Percentiles rank a stretch among this genome's conserved stretches.
These are phyloP conservation scores for Phoma herbarum DNA, from an alignment of 2,329 filamentous ascomycete species.

Conservation along the genomic window DNA sequence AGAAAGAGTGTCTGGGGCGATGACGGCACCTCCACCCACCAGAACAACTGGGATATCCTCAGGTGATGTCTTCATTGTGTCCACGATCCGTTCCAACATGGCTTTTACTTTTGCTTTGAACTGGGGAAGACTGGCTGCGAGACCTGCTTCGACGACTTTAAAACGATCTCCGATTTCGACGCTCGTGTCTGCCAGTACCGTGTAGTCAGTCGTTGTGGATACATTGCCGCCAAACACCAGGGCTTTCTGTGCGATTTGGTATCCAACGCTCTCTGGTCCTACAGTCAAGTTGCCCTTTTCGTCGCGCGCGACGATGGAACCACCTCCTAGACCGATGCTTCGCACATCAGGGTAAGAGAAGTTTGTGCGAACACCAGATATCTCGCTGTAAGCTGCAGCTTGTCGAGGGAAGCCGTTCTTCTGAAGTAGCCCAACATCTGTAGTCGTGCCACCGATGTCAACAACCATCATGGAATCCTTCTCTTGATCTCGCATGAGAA, in stretches of 20 bases:
- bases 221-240: neutral
- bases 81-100: constrained; percentile 65
- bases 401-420: constrained; percentile 70
- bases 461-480: constrained; percentile 66
- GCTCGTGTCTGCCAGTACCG: neutral
- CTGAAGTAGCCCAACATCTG: constrained; percentile 68
- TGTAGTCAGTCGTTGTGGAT: neutral
- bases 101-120: constrained; percentile 56
- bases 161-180: constrained; percentile 30
- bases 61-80: constrained; percentile 69
- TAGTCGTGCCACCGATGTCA: constrained; percentile 72
- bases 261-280: neutral
- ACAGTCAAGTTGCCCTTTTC: neutral
- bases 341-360: constrained; percentile 63
- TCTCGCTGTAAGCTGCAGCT: constrained; percentile 67
- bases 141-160: constrained; percentile 44
- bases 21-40: constrained; percentile 69
- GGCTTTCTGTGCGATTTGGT: neutral
- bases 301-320: constrained; percentile 60
- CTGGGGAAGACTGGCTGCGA: constrained; percentile 21
- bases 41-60: constrained; percentile 66
- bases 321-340: constrained; percentile 67
- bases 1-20: constrained; percentile 62
- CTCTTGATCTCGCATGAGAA: constrained; percentile 41
- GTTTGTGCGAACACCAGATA: constrained; percentile 71